A percentile compares a stretch with the other conserved stretches of the same genome.
These are phyloP conservation scores for Rubroboletus satanas DNA, from an alignment of 768 basidiomycete genomes.

Conservation along the genomic window DNA sequence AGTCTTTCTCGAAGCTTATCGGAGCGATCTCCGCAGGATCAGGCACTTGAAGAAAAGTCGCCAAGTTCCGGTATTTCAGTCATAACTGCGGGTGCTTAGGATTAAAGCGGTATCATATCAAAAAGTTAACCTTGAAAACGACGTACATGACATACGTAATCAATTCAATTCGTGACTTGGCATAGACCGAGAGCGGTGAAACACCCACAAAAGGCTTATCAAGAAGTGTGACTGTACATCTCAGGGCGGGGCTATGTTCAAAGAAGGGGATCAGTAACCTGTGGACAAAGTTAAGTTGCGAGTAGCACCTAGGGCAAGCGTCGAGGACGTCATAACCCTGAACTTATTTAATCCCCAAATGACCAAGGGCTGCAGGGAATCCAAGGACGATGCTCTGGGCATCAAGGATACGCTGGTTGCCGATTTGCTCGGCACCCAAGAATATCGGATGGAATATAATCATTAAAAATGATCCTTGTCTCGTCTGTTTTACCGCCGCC, in stretches of 20 bases:
- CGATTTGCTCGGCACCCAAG: slow-evolving; percentile 10
- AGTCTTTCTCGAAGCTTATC: slow-evolving; percentile 23
- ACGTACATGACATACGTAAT: slow-evolving; percentile 22
- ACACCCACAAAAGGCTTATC: slow-evolving; percentile 18
- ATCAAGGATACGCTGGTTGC: slow-evolving; percentile 1
- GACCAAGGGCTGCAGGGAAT: slow-evolving; percentile 8
- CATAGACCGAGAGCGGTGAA: background rate
- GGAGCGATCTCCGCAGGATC: slow-evolving; percentile 27
- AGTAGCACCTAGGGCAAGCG: background rate
- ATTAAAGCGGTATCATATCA: slow-evolving; percentile 9
- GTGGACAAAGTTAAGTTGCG: slow-evolving; percentile 28
- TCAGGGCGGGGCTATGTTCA: slow-evolving; percentile 10
- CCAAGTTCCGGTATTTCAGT: slow-evolving; percentile 11
- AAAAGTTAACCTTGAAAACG: slow-evolving; percentile 29
- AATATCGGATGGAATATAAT: background rate
- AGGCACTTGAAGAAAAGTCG: slow-evolving; percentile 13
- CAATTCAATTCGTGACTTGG: slow-evolving; percentile 14
- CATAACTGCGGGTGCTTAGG: slow-evolving; percentile 15
- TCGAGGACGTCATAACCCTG: slow-evolving; percentile 28
- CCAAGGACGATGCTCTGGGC: background rate
- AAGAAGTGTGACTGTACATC: slow-evolving; percentile 5
- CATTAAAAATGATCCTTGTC: slow-evolving; percentile 4
- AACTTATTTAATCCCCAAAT: slow-evolving; percentile 13
- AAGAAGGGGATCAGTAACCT: slow-evolving; percentile 3
- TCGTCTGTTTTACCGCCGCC: slow-evolving; percentile 5